These are phyloP conservation scores for Umbilicus rupestris DNA, from an alignment of 164 flowering plant species.

Conservation along the genomic window DNA sequence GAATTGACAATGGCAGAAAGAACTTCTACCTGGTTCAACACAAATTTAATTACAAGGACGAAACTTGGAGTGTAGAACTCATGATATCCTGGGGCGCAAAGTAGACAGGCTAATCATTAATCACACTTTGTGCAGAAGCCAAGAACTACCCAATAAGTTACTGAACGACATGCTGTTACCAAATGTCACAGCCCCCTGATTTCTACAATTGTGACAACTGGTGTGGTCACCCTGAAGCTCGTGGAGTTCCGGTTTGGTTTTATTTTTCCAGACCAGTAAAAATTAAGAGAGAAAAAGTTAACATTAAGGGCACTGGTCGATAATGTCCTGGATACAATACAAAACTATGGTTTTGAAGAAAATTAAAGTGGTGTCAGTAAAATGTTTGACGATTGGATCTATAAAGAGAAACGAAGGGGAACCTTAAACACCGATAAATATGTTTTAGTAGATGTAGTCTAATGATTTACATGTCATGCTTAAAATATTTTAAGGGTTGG, in stretches of 20 bases:
- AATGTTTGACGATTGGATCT: no score
- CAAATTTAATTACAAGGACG: background rate
- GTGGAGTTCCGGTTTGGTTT: background rate
- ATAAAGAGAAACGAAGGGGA: background rate
- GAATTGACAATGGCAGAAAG: constrained; percentile 56
- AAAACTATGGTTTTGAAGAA: no score
- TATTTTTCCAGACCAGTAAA: background rate
- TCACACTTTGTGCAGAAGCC: background rate
- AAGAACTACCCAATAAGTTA: background rate
- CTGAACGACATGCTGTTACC: background rate
- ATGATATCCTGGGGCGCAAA: background rate
- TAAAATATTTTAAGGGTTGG: background rate
- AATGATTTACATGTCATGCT: background rate
- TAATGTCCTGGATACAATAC: no score
- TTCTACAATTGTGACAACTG: background rate
- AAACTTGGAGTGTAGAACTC: background rate
- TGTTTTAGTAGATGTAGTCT: background rate
- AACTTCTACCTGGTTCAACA: constrained; percentile 51
- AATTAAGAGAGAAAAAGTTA: no score
- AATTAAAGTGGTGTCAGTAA: no score
- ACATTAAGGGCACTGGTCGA: no score
- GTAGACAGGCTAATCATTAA: background rate
- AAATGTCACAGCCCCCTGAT: background rate
- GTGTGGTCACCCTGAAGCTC: background rate
- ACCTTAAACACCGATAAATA: background rate